These are phyloP conservation scores for Saccharum spontaneum DNA, from an alignment of 176 grass and related monocot species.

Conservation along the genomic window DNA sequence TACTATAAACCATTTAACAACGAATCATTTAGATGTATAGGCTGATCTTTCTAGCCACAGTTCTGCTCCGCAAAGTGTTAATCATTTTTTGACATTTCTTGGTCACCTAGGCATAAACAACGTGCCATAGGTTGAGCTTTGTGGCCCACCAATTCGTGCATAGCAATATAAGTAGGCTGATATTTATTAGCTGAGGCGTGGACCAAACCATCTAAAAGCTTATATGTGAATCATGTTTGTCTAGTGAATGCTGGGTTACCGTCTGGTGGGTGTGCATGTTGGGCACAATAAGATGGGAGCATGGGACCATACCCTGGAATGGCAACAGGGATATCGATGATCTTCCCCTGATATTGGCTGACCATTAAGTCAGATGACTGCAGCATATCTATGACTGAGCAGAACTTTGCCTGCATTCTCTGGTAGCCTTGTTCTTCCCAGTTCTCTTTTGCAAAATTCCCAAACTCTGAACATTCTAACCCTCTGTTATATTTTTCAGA, in stretches of 20 bases:
- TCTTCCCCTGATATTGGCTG: constrained; percentile 13
- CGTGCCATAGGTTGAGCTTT: constrained; percentile 38
- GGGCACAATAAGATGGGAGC: constrained; percentile 11
- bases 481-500: neutral
- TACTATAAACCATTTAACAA: constrained; percentile 6
- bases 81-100: constrained; percentile 46
- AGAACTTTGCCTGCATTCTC: neutral
- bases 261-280: constrained; percentile 1
- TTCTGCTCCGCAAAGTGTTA: constrained; percentile 18
- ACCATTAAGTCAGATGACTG: neutral
- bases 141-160: constrained; percentile 27
- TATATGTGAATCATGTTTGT: neutral
- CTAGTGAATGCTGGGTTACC: constrained; percentile 20
- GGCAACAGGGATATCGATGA: constrained; percentile 9
- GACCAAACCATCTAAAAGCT: constrained; percentile 18
- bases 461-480: neutral
- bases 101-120: constrained; percentile 28
- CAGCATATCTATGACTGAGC: neutral
- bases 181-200: constrained; percentile 5
- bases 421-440: neutral
- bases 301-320: constrained; percentile 16
- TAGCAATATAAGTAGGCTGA: constrained; percentile 7
- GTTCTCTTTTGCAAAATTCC: neutral
- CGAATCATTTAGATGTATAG: constrained; percentile 31
- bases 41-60: constrained; percentile 32